Evolutionary conservation across 1,284 basidiomycete genomes (phyloP).

Genomic region (Ceratobasidium sp.): DNA sequence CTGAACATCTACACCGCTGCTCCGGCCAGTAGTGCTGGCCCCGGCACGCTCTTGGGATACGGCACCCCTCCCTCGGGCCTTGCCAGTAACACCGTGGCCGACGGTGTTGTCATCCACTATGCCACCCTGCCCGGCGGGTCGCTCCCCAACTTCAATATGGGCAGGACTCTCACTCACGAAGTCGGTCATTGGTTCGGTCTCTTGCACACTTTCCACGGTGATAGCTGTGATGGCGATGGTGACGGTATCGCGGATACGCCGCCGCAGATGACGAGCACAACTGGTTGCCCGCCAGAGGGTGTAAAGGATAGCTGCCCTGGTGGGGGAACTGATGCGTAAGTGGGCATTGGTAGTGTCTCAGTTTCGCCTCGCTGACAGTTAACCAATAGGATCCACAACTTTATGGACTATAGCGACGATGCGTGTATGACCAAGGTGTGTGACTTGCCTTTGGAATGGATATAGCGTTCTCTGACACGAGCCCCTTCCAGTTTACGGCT

Average conservation of each 20-base stretch:
- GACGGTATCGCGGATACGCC: constrained; percentile 60
- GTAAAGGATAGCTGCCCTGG: constrained; percentile 42
- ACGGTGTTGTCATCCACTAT: constrained; percentile 45
- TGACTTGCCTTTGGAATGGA: neutral
- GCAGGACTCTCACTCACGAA: constrained; percentile 62
- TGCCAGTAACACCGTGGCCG: constrained; percentile 40
- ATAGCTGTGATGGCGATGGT: constrained; percentile 56
- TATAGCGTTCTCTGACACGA: constrained; percentile 50
- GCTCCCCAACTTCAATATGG: constrained; percentile 27
- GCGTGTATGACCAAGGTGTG: neutral
- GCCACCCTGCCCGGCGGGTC: constrained; percentile 46
- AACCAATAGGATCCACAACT: constrained; percentile 56
- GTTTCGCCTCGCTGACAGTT: too few species aligned
- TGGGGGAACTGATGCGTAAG: constrained; percentile 39
- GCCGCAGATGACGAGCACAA: constrained; percentile 27
- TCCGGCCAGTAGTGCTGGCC: neutral
- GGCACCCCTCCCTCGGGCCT: constrained; percentile 38
- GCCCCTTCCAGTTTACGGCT: constrained; percentile 56
- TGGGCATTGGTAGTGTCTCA: constrained; percentile 42
- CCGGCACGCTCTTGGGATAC: constrained; percentile 43
- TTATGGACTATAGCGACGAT: constrained; percentile 56
- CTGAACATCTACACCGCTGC: constrained; percentile 38
- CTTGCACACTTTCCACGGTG: constrained; percentile 66
- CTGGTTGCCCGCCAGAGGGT: constrained; percentile 40
- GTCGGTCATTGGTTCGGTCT: constrained; percentile 57